These are phyloP conservation scores for Martensiomyces pterosporus DNA, from an alignment of 192 early-diverging fungal species.

Conservation along the genomic window DNA sequence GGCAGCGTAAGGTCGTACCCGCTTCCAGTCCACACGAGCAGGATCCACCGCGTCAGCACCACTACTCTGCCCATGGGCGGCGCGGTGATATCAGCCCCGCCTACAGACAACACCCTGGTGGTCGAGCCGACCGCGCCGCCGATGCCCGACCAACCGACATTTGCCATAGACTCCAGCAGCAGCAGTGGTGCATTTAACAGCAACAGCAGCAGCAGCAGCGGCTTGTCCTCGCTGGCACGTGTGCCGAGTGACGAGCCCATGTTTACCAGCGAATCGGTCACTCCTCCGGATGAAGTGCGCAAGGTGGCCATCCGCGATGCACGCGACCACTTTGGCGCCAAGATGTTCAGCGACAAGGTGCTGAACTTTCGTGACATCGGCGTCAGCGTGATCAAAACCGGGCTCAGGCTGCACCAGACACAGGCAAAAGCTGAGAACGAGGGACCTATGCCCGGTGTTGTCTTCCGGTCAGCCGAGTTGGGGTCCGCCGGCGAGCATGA, in stretches of 20 bases:
- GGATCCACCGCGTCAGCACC: constrained; percentile 20
- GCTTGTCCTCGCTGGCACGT: neutral
- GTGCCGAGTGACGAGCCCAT: neutral
- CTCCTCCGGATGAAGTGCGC: constrained; percentile 23
- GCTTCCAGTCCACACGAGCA: constrained; percentile 10
- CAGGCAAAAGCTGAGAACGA: constrained; percentile 11
- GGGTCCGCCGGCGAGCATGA: constrained; percentile 43
- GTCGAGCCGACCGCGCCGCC: constrained; percentile 32
- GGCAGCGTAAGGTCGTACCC: too few relatives aligned
- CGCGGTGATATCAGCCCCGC: constrained; percentile 23
- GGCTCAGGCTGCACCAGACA: constrained; percentile 14
- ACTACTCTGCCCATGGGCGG: constrained; percentile 27
- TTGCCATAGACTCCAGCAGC: neutral
- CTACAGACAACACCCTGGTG: neutral
- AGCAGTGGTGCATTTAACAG: constrained; percentile 1
- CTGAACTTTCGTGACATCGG: constrained; percentile 49
- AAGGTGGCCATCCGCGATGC: constrained; percentile 30
- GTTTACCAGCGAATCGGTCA: constrained; percentile 6
- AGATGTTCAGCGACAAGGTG: constrained; percentile 41
- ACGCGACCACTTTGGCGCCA: constrained; percentile 9
- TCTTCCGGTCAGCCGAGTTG: constrained; percentile 50
- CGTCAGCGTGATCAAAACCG: constrained; percentile 35
- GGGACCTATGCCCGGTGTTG: constrained; percentile 46
- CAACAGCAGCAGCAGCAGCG: neutral
- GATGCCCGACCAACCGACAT: constrained; percentile 4